Base-by-base conservation (phyloP, 2,329 filamentous ascomycete species). In the Xylogone sp. region DNA sequence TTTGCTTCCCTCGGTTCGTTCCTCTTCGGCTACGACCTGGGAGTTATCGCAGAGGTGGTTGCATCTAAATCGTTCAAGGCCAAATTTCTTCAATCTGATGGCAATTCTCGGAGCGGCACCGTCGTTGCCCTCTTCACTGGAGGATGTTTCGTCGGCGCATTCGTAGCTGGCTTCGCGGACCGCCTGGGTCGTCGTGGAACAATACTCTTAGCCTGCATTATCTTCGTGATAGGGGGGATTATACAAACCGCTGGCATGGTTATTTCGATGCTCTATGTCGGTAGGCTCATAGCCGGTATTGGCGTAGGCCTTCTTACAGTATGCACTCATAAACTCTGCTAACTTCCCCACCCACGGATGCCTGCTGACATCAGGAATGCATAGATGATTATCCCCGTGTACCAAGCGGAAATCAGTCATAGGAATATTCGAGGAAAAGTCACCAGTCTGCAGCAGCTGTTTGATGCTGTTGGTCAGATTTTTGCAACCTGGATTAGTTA, bases 1-100 rank as follows among this genome's bases (percentile, higher is more conserved):
- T 53, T 56, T 44, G 53, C 53, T 20, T 10, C 51, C 13, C 34
- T 56, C 20, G 53, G 53, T 21, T 53, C 53, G 10, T 54, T 56
- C 21, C 51, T 54, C 18, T 56, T 29, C 27, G 53, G 53, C 21
- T 56, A 56, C 42, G 53, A 56, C 42, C 47, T 54, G 5, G 52
- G 51, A 21, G 44, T 55, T 19, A 54, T 56, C 43, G 53, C 51
- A 18, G 22, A 20, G 18, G 53, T 48, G 29, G 43, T 54, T 39
- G 51, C 44, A 22, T 56, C 51, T 21, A 43, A 47, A 31, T 54
- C 42, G 21, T 56, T 52, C 31, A 31, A 4, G 13, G 42, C 9
- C 34, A 22, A 48, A 27, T 52, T 52, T 27, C 24, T 51, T 12
- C 21, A 8, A 10, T 18, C 13, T 2, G 18, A 51, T 19, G 48